Evolutionary conservation across 768 basidiomycete genomes (phyloP), one percentile per base, ranked within the genome.

Genomic region (Suillus clintonianus): DNA sequence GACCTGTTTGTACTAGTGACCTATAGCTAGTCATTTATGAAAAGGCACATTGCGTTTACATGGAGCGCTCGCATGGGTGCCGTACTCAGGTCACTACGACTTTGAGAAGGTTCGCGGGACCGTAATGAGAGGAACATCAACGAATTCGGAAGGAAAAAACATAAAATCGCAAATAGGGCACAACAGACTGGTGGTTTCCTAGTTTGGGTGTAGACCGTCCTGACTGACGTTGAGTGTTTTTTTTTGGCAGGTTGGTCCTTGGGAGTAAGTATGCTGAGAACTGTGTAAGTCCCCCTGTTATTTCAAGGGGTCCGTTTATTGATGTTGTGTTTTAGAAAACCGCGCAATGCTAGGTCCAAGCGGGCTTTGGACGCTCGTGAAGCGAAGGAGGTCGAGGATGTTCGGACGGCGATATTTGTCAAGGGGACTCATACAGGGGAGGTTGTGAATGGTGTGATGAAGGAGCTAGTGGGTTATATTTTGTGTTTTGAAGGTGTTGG

Each of bases 341-440:
- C 97, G 24, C 94, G 92, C 82, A 98, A 97, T 84, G 96, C 97
- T 7, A 87, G 97, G 41, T 91, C 92, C 15, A 99, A 99, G 78
- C 85, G 97, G 64, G 96, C 86, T 0, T 70, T 96, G 69, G 92
- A 92, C 36, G 92, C 91, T 41, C 85, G 95, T 13, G 90, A 90
- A 70, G 87, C 97, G 1, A 96, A 97, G 73, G 89, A 95, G 69
- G 82, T 97, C 61, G 95, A 96, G 77, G 94, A 93, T 72, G 83
- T 87, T 41, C 88, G 95, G 68, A 94, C 89, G 24, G 89, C 90
- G 13, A 85, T 99, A 62, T 97, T 99, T 74, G 94, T 97, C 30
- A 86, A 89, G 67, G 95, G 96, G 11, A 92, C 90, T 19, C 89
- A 93, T 71, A 86, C 92, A 0, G 94, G 94, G 19, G 91, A 95